These are phyloP conservation scores for Geotrichum reessii DNA, from an alignment of 1,139 yeast species.

Conservation along the genomic window DNA sequence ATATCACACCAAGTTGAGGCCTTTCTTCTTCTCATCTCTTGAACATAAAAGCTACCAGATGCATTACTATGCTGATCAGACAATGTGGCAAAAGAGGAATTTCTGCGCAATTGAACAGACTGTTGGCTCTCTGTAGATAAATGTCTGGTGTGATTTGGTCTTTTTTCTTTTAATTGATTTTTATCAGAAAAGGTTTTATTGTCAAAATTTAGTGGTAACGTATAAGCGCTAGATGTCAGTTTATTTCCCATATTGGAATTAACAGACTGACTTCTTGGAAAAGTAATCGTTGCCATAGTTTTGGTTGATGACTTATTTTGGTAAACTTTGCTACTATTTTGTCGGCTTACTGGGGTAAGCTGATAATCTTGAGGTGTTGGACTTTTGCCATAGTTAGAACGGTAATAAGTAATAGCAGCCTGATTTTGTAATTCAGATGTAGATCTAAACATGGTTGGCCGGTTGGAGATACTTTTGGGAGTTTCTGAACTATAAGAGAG, in stretches of 20 bases:
- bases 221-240: background rate
- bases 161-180: background rate
- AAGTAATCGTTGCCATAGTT: background rate
- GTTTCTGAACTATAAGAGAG: background rate
- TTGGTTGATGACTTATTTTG: background rate
- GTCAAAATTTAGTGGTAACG: constrained; percentile 6
- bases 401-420: background rate
- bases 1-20: constrained; percentile 50
- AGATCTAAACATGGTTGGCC: background rate
- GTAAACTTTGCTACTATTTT: background rate
- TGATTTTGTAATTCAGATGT: background rate
- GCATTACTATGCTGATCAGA: constrained; percentile 12
- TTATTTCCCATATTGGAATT: background rate
- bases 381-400: background rate
- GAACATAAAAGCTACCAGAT: constrained; percentile 49
- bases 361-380: constrained; percentile 7
- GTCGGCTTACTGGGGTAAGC: background rate
- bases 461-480: background rate
- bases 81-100: constrained; percentile 3
- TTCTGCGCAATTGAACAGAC: constrained; percentile 2
- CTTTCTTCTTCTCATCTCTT: constrained; percentile 46
- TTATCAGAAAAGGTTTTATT: background rate
- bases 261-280: background rate
- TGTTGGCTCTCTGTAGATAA: constrained; percentile 1
- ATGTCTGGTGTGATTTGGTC: background rate